Base-by-base conservation (phyloP, 352 stramenopile species). In the Globisporangium irregulare region DNA sequence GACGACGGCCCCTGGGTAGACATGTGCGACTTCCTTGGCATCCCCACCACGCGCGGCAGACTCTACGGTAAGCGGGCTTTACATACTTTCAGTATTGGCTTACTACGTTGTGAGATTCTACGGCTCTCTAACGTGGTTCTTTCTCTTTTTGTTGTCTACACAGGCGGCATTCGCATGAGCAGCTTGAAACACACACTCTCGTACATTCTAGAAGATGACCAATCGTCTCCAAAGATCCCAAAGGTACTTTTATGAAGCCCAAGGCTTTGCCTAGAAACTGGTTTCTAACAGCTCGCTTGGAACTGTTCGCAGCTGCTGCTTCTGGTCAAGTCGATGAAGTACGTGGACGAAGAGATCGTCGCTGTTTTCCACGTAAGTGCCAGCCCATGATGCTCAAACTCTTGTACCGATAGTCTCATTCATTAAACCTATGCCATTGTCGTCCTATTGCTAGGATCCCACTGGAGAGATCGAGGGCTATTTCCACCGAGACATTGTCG, bases 331-430 rank as follows among this genome's bases (percentile, higher is more conserved):
- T 91, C 87, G 9, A 78, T 83, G 62, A 84, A 81, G n/a, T 95
- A 91, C 67, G 77, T 93, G 25, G 84, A 95, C 48, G 87, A 95
- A 65, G 84, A 93, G 64, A 92, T 95, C 61, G 73, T 92, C 8
- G 84, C 82, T 32, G 76, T 89, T 9, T 80, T 95, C 14, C 87
- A 93, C 60, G 86, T 91, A 77, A n/a, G 63, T 73, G 18, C n/a
- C 14, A 27, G n/a, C 8, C 24, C 12, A 6, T 46, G 1, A 1
- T 46, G 1, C 46, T 32, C 14, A 22, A 20, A 15, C 22, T 32
- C 29, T 51, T 24, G 18, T 29, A 20, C 18, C 8, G 9, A 34
- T 1, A 29, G 2, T 12, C 8, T 51, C 1, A 1, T n/a, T 38
- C 22, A 8, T 1, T 55, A 18, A 50, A 5, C n/a, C 9, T 9